phyloP scores from a whole-genome alignment of 1,284 basidiomycete genomes.

The Ustilago tritici region DNA sequence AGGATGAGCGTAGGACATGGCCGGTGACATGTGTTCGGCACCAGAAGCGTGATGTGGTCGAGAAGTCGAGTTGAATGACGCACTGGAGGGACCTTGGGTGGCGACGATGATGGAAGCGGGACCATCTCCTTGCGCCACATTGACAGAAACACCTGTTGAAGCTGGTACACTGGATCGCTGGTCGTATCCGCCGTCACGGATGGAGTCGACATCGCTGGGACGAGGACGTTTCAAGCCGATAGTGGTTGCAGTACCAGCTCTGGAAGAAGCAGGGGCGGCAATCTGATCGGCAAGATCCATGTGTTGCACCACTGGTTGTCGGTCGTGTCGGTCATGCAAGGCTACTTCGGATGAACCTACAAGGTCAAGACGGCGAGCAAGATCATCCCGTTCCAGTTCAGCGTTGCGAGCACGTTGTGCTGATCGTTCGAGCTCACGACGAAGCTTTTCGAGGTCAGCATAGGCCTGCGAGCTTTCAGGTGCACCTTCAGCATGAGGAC shows the following conservation, averaged over 20 bases:
- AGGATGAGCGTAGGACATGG: constrained; percentile 18
- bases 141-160: constrained; percentile 19
- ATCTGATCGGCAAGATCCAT: constrained; percentile 1
- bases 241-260: not conserved
- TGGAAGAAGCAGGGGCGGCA: not conserved
- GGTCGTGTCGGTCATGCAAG: constrained; percentile 25
- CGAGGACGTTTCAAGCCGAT: constrained; percentile 25
- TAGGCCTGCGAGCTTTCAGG: constrained; percentile 34
- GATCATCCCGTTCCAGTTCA: constrained; percentile 47
- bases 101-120: constrained; percentile 28
- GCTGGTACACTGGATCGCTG: constrained; percentile 17
- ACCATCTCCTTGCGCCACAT: constrained; percentile 40
- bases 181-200: constrained; percentile 15
- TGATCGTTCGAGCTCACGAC: constrained; percentile 40
- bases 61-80: constrained; percentile 20
- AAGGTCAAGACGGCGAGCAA: constrained; percentile 47
- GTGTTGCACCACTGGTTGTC: constrained; percentile 13
- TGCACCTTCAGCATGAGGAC: constrained; percentile 1
- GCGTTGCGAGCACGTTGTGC: constrained; percentile 44
- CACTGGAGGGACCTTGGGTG: constrained; percentile 15
- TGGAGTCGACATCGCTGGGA: constrained; percentile 17
- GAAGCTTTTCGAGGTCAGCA: constrained; percentile 49
- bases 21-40: constrained; percentile 25
- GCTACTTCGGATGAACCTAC: constrained; percentile 20
- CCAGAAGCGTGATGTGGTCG: constrained; percentile 14